These are phyloP conservation scores for Brachypodium distachyon DNA, from an alignment of 202 grass and related monocot species.

Conservation along the genomic window DNA sequence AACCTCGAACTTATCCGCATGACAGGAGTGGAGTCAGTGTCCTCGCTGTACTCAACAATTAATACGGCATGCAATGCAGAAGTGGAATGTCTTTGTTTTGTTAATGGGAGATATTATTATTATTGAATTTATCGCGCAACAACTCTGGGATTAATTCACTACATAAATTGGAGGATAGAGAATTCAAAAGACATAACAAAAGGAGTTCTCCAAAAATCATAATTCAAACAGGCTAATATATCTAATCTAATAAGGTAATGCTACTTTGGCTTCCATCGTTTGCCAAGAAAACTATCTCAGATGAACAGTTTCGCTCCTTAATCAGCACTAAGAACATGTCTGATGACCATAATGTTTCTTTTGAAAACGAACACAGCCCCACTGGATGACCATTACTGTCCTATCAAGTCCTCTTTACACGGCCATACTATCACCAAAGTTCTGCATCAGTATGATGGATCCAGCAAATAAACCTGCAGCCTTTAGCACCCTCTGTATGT, in stretches of 20 bases:
- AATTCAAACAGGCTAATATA: not conserved
- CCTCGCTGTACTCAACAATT: too few relatives aligned
- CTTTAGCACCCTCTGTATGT: slow-evolving; percentile 52
- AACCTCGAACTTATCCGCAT: too few relatives aligned
- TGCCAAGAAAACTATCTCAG: not conserved
- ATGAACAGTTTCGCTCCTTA: not conserved
- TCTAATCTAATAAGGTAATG: not conserved
- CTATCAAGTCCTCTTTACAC: slow-evolving; percentile 19
- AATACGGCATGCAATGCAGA: too few relatives aligned
- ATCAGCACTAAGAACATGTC: not conserved
- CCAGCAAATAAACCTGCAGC: slow-evolving; percentile 55
- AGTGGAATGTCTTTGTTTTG: too few relatives aligned
- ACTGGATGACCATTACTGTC: not conserved
- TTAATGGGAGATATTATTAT: too few relatives aligned
- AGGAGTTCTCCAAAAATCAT: not conserved
- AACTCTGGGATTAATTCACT: not conserved
- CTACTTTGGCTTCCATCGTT: not conserved
- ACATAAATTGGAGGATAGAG: not conserved
- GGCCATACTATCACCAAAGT: slow-evolving; percentile 62
- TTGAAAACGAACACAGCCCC: not conserved
- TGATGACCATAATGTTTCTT: not conserved
- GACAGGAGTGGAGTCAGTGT: too few relatives aligned
- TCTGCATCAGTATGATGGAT: slow-evolving; percentile 59
- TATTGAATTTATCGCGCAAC: too few relatives aligned
- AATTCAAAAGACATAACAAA: not conserved